Evolutionary conservation across 208 protist species (phyloP), one percentile per base, ranked within the genome.

Genomic region (Kentomonas sorsogonicus): DNA sequence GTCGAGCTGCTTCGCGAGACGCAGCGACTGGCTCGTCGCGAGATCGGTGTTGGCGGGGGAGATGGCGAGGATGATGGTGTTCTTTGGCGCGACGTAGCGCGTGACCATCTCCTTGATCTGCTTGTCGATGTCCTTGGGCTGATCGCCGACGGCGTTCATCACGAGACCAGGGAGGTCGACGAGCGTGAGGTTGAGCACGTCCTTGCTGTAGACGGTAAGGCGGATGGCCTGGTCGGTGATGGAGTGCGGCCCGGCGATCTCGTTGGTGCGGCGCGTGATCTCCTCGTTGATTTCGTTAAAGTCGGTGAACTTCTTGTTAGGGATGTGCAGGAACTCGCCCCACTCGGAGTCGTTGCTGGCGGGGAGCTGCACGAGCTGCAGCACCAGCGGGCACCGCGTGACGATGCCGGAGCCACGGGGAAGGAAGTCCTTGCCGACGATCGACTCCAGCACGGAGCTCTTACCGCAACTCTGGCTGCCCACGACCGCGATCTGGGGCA

Each of bases 161-260:
- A 99, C 99, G 10, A 99, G 80, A 57, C 99, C 99, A 16, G 99
- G 99, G 23, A 99, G 78, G 91, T 99, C 99, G 6, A 99, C 97
- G 6, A 99, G 83, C 18, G 98, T 99, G 0, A 99, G 86, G 71
- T 99, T 98, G 25, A 99, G 77, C 38, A 99, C 97, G 27, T 86
- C 27, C 22, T 57, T 74, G 4, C 93, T 98, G 75, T 86, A 96
- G 30, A 99, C 77, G 52, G 97, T 98, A 2, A 99, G 86, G 69
- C 94, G 94, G 69, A 99, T 99, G 53, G 98, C 94, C 51, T 85
- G 72, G 27, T 93, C 68, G 1, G 94, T 98, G 26, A 99, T 98
- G 33, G 86, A 84, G 15, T 90, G 94, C 3, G 71, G 74, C n/a
- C 98, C 98, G 34, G 96, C 92, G 22, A 99, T 44, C 44, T 97